Percentiles rank a stretch among this genome's conserved stretches.
phyloP scores from a whole-genome alignment of 192 early-diverging fungal genomes.

The Linnemannia schmuckeri region DNA sequence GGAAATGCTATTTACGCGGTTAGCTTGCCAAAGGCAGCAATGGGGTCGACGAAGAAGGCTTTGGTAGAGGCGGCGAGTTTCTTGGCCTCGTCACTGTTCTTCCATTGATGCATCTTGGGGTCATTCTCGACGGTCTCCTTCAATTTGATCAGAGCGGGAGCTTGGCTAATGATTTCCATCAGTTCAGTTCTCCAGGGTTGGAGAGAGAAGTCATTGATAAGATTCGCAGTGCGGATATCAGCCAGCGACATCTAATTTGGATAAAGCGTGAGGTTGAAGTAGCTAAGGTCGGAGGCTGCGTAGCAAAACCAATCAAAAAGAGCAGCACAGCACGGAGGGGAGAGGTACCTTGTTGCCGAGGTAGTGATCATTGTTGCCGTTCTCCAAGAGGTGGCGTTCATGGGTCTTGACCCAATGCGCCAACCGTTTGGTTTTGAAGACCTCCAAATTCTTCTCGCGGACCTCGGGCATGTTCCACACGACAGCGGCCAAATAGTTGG shows the following conservation, averaged over 20 bases:
- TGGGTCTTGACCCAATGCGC: constrained; percentile 10
- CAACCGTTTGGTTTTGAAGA: background rate
- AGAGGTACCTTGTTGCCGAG: constrained; percentile 22
- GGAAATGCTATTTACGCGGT: background rate
- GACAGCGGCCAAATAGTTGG: background rate
- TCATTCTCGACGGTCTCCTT: constrained; percentile 14
- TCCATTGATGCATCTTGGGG: constrained; percentile 1
- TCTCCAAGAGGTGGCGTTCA: constrained; percentile 19
- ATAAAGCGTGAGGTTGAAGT: background rate
- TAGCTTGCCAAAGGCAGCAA: background rate
- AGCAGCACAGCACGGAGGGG: background rate
- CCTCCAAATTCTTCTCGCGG: background rate
- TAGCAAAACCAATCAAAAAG: background rate
- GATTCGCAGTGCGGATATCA: constrained; percentile 15
- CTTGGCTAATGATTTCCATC: constrained; percentile 8
- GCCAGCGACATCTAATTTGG: background rate
- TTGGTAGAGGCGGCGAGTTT: background rate
- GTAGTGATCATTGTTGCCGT: constrained; percentile 37
- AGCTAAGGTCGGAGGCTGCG: background rate
- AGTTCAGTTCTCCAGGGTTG: constrained; percentile 9
- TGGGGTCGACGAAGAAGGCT: background rate
- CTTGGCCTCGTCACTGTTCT: constrained; percentile 6
- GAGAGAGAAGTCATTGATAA: constrained; percentile 6
- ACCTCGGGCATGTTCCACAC: constrained; percentile 8
- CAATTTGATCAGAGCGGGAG: constrained; percentile 14